Conservation (phyloP, 768 basidiomycete species). For the Termitomyces bulborhizus region DNA sequence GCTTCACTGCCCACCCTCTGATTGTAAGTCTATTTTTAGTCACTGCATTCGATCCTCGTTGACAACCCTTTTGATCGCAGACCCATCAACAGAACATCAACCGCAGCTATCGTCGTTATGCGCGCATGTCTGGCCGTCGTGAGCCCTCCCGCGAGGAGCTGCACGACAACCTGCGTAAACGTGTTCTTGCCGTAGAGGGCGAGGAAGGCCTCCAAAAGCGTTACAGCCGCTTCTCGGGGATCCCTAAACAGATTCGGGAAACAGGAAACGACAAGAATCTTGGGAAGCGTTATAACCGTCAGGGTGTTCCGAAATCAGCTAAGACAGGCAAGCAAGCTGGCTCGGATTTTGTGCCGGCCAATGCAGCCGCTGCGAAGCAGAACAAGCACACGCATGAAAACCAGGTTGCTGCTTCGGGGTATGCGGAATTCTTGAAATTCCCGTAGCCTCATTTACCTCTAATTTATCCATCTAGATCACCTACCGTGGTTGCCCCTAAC, state of each 20-base stretch:
- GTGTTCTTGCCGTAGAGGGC: slow-evolving; percentile 34
- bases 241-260: neutral
- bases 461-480: neutral
- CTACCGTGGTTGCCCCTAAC: slow-evolving; percentile 5
- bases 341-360: slow-evolving; percentile 13
- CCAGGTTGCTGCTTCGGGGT: slow-evolving; percentile 1
- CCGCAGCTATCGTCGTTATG: slow-evolving; percentile 54
- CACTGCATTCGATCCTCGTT: neutral
- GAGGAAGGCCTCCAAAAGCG: slow-evolving; percentile 28
- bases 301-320: slow-evolving; percentile 19
- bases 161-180: slow-evolving; percentile 39
- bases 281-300: slow-evolving; percentile 30
- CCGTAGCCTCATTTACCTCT: neutral
- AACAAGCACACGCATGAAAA: neutral
- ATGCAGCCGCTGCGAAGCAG: slow-evolving; percentile 6
- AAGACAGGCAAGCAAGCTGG: neutral
- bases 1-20: slow-evolving; percentile 25
- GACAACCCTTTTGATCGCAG: slow-evolving; percentile 26
- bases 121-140: slow-evolving; percentile 59
- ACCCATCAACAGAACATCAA: slow-evolving; percentile 67
- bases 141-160: slow-evolving; percentile 45
- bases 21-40: slow-evolving; percentile 25
- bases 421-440: neutral
- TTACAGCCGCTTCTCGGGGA: slow-evolving; percentile 25
- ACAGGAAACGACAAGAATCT: slow-evolving; percentile 20